Evolutionary conservation across 164 flowering plant genomes (phyloP).

Genomic region (Vitis riparia): DNA sequence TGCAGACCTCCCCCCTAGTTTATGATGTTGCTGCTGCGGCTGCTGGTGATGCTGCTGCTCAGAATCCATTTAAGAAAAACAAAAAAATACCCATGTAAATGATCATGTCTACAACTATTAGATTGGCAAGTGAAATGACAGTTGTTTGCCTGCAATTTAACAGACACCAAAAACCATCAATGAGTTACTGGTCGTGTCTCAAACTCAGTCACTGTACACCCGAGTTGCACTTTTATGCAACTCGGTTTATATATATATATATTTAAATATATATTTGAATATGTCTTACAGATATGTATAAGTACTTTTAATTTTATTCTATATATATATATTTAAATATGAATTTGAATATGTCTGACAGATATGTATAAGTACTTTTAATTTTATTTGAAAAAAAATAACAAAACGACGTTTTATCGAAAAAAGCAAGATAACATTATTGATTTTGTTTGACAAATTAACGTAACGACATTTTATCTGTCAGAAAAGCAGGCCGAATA

Average conservation of each 20-base stretch:
- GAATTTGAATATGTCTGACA: background rate
- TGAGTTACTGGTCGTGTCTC: background rate
- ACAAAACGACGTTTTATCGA: no score
- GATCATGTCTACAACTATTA: constrained; percentile 32
- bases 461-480: no score
- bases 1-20: constrained; percentile 63
- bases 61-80: constrained; percentile 4
- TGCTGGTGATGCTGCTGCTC: constrained; percentile 42
- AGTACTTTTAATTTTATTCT: background rate
- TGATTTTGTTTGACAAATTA: no score
- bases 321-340: background rate
- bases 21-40: constrained; percentile 75
- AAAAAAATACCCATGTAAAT: constrained; percentile 15
- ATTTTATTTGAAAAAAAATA: background rate
- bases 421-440: no score
- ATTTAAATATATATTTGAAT: background rate
- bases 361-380: background rate
- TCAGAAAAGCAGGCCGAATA: background rate
- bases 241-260: background rate
- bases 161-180: constrained; percentile 7
- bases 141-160: constrained; percentile 10
- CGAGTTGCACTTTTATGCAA: background rate
- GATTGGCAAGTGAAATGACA: background rate
- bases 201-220: background rate
- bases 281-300: no score